Conservation (phyloP, 805 yeast genomes). For the Wickerhamomyces rabaulensis region DNA sequence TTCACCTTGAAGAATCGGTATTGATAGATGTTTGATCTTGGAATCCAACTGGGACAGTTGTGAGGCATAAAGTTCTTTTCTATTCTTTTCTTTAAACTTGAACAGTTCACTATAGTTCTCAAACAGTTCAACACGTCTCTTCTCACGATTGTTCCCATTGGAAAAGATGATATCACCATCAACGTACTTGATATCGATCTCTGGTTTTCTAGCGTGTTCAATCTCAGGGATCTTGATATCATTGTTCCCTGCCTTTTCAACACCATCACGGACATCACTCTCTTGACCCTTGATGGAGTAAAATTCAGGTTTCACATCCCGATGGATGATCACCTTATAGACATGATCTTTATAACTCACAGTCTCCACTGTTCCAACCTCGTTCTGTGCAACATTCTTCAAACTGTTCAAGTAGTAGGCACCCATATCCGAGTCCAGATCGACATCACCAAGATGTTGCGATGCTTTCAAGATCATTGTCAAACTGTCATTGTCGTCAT, state of each 20-base stretch:
- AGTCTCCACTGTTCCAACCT: background rate
- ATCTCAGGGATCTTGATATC: background rate
- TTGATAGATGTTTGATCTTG: background rate
- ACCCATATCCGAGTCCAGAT: background rate
- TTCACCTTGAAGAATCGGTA: constrained; percentile 4
- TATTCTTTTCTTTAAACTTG: constrained; percentile 13
- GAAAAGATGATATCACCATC: constrained; percentile 21
- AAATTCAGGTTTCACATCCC: constrained; percentile 1
- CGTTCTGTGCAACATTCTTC: too few relatives aligned
- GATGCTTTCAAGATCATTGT: background rate
- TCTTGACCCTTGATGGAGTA: background rate
- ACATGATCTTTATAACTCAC: background rate
- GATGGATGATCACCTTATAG: background rate
- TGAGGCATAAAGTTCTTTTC: constrained; percentile 6
- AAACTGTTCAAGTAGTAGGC: background rate
- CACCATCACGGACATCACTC: background rate
- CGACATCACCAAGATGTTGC: background rate
- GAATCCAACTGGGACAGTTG: constrained; percentile 3
- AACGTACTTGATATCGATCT: background rate
- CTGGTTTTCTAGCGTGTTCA: background rate
- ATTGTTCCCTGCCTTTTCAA: background rate
- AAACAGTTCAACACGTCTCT: constrained; percentile 22
- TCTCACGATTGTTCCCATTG: constrained; percentile 25
- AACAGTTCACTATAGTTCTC: constrained; percentile 16
- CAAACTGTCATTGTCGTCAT: background rate